Percentiles rank a stretch among this genome's conserved stretches.
Conservation (phyloP, 2,329 filamentous ascomycete species). For the Apiospora koreana region DNA sequence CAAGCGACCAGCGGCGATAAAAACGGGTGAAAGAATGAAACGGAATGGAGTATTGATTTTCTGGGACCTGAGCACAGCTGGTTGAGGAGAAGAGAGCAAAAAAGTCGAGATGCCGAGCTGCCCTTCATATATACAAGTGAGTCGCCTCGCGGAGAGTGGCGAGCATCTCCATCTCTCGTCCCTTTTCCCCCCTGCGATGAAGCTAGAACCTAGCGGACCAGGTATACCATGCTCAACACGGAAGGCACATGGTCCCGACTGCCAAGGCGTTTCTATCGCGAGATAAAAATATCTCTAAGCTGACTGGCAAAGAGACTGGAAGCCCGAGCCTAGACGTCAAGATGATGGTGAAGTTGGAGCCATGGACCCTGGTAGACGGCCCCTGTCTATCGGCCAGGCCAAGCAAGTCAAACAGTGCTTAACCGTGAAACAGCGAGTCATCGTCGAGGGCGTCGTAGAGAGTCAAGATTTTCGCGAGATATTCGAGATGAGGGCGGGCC, state of each 20-base stretch:
- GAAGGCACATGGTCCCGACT: slow-evolving; percentile 8
- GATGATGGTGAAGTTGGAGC: slow-evolving; percentile 1
- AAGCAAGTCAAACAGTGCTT: slow-evolving; percentile 8
- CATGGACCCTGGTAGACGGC: not conserved
- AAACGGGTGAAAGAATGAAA: slow-evolving; percentile 25
- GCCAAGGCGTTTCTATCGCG: slow-evolving; percentile 30
- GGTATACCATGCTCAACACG: not conserved
- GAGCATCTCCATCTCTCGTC: slow-evolving; percentile 14
- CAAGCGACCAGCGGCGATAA: slow-evolving; percentile 37
- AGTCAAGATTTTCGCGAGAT: slow-evolving; percentile 20
- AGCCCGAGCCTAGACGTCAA: not conserved
- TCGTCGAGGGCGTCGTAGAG: slow-evolving; percentile 15
- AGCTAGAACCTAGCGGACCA: slow-evolving; percentile 20
- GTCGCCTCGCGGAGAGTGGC: slow-evolving; percentile 12
- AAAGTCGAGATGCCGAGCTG: slow-evolving; percentile 14
- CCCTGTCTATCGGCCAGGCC: not conserved
- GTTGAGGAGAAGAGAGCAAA: slow-evolving; percentile 14
- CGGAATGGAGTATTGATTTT: slow-evolving; percentile 20
- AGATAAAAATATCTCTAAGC: slow-evolving; percentile 26
- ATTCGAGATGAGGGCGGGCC: slow-evolving; percentile 17
- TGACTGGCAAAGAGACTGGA: not conserved
- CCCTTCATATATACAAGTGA: slow-evolving; percentile 32
- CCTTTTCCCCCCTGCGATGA: slow-evolving; percentile 12
- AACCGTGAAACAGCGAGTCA: slow-evolving; percentile 6
- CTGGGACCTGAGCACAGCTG: slow-evolving; percentile 38